These are phyloP conservation scores for Gymnopilus junonius DNA, from an alignment of 768 basidiomycete species.

Conservation along the genomic window DNA sequence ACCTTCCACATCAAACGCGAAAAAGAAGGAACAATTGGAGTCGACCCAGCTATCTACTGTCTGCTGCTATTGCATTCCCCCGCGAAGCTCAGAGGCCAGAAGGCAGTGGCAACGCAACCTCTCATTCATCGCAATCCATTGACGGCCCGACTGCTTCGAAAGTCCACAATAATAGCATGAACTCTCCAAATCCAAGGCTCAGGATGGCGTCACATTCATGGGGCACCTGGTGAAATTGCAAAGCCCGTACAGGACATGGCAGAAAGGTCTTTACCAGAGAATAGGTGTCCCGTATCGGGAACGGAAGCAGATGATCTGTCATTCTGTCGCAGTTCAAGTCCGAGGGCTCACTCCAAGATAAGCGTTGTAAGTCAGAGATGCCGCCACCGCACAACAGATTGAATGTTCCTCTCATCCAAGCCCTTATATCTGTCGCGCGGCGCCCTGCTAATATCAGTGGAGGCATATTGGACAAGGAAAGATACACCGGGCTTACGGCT, in stretches of 20 bases:
- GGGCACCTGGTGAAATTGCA: background rate
- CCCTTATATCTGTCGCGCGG: background rate
- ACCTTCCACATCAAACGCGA: slow-evolving; percentile 5
- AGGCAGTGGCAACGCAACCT: slow-evolving; percentile 11
- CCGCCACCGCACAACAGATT: background rate
- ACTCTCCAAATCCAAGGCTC: slow-evolving; percentile 3
- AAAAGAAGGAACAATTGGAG: slow-evolving; percentile 11
- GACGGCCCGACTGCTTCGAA: background rate
- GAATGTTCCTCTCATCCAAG: background rate
- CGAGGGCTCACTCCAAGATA: background rate
- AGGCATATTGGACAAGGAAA: background rate
- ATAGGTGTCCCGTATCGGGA: background rate
- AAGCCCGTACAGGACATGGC: slow-evolving; percentile 1
- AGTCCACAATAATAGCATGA: slow-evolving; percentile 7
- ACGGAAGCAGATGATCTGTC: slow-evolving; percentile 3
- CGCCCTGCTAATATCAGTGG: background rate
- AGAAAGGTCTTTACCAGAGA: slow-evolving; percentile 1
- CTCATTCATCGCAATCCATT: slow-evolving; percentile 6
- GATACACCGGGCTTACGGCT: background rate
- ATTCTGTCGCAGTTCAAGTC: background rate
- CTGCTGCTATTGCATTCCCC: background rate
- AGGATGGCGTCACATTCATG: background rate
- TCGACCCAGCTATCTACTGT: slow-evolving; percentile 1
- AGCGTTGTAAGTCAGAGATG: background rate
- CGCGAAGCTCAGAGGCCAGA: slow-evolving; percentile 8